These are phyloP conservation scores for Ophiocordyceps sinensis DNA, from an alignment of 2,329 filamentous ascomycete species.

Conservation along the genomic window DNA sequence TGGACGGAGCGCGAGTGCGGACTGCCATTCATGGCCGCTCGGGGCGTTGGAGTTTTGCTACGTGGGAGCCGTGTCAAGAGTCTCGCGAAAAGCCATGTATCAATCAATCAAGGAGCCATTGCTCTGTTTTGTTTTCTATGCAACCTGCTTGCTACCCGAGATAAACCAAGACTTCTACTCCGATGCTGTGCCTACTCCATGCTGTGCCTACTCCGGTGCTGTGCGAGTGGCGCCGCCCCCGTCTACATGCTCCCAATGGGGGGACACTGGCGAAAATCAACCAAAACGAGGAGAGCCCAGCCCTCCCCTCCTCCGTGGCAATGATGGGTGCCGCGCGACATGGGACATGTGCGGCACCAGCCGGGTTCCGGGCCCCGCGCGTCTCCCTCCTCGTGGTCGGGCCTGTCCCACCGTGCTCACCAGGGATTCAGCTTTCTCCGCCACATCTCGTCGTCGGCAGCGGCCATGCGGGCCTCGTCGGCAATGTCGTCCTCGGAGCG, in stretches of 20 bases:
- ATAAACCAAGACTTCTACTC: background rate
- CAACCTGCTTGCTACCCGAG: background rate
- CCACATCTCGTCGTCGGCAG: constrained; percentile 31
- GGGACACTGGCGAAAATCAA: background rate
- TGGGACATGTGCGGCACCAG: too few species aligned
- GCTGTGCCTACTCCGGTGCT: too few species aligned
- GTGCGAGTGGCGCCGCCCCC: constrained; percentile 2
- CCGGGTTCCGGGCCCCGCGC: too few species aligned
- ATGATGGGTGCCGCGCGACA: background rate
- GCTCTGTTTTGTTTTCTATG: constrained; percentile 1
- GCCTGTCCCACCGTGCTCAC: constrained; percentile 1
- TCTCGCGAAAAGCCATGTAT: background rate
- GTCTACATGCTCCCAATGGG: constrained; percentile 1
- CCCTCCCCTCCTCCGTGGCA: background rate
- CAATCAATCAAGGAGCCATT: background rate
- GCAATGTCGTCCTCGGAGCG: constrained; percentile 33
- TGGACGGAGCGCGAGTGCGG: too few species aligned
- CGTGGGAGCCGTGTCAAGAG: background rate
- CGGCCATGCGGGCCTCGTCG: constrained; percentile 25
- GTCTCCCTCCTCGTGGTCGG: too few species aligned
- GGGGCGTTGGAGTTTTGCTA: background rate
- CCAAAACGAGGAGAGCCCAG: background rate
- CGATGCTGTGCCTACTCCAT: too few species aligned
- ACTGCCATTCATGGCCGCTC: too few species aligned
- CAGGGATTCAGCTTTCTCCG: constrained; percentile 28